These are phyloP conservation scores for Dysphania ambrosioides DNA, from an alignment of 148 eudicot genomes.

Conservation along the genomic window DNA sequence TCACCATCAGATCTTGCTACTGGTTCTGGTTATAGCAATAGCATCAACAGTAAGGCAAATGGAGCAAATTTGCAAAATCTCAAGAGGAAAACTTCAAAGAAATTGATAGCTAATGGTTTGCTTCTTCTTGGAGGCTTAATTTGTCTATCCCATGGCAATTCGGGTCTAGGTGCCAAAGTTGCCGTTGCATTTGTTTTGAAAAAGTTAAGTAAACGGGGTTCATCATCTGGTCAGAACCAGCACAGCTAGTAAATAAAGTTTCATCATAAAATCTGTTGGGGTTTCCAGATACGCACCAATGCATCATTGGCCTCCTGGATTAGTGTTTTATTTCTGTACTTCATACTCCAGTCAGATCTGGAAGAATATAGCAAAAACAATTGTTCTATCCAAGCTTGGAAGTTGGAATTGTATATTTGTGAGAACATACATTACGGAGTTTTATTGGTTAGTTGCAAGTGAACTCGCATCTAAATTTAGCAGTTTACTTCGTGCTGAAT, in stretches of 20 bases:
- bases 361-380: background rate
- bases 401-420: background rate
- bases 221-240: conserved; percentile 28
- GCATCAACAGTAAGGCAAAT: conserved; percentile 9
- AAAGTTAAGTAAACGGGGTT: conserved; percentile 52
- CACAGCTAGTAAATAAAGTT: conserved; percentile 20
- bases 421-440: background rate
- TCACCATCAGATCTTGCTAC: conserved; percentile 20
- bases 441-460: background rate
- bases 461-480: background rate
- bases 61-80: conserved; percentile 31
- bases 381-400: background rate
- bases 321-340: background rate
- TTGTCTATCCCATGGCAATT: conserved; percentile 64
- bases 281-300: background rate
- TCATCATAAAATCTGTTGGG: background rate
- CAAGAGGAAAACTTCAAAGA: conserved; percentile 48
- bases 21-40: conserved; percentile 19
- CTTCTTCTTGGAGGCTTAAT: conserved; percentile 69
- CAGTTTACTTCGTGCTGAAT: background rate
- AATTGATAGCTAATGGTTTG: conserved; percentile 63
- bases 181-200: conserved; percentile 60
- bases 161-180: conserved; percentile 68
- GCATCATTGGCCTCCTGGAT: background rate
- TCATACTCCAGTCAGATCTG: background rate